Evolutionary conservation across 768 basidiomycete species (phyloP).

Genomic region (Lactarius psammicola): DNA sequence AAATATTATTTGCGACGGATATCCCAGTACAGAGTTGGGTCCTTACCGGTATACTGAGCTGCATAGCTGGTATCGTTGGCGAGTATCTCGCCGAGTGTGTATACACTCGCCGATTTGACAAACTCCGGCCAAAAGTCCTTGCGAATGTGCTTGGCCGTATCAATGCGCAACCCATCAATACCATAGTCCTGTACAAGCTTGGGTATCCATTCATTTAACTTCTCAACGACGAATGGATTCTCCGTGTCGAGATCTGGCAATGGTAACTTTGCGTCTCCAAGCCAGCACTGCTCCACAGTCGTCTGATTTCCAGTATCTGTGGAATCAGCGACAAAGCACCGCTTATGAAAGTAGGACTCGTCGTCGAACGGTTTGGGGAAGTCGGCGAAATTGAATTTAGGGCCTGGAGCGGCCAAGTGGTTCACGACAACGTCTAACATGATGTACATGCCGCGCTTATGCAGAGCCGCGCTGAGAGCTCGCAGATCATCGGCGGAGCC

Average conservation of each 20-base stretch:
- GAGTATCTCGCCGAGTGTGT: slow-evolving; percentile 56
- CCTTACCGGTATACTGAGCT: slow-evolving; percentile 43
- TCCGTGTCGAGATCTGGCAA: slow-evolving; percentile 60
- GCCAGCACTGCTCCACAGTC: slow-evolving; percentile 57
- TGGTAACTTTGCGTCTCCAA: slow-evolving; percentile 53
- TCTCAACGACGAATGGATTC: slow-evolving; percentile 42
- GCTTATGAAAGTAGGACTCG: slow-evolving; percentile 40
- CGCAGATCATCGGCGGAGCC: slow-evolving; percentile 52
- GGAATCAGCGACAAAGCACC: slow-evolving; percentile 45
- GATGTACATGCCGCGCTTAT: slow-evolving; percentile 53
- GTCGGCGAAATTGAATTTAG: slow-evolving; percentile 28
- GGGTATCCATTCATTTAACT: slow-evolving; percentile 49
- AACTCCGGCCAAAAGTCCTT: slow-evolving; percentile 56
- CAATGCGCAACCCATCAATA: slow-evolving; percentile 57
- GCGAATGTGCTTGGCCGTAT: slow-evolving; percentile 57
- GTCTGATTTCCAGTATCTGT: slow-evolving; percentile 40
- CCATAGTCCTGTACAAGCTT: slow-evolving; percentile 47
- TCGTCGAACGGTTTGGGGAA: slow-evolving; percentile 37
- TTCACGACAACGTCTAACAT: slow-evolving; percentile 67
- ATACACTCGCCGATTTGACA: slow-evolving; percentile 47
- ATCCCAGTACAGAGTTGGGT: background rate
- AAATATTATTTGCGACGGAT: background rate
- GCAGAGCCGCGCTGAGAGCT: slow-evolving; percentile 46
- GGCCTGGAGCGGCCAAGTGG: slow-evolving; percentile 49
- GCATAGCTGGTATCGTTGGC: slow-evolving; percentile 43